Base-by-base conservation (phyloP, 352 stramenopile genomes). In the Hyphochytrium catenoides region DNA sequence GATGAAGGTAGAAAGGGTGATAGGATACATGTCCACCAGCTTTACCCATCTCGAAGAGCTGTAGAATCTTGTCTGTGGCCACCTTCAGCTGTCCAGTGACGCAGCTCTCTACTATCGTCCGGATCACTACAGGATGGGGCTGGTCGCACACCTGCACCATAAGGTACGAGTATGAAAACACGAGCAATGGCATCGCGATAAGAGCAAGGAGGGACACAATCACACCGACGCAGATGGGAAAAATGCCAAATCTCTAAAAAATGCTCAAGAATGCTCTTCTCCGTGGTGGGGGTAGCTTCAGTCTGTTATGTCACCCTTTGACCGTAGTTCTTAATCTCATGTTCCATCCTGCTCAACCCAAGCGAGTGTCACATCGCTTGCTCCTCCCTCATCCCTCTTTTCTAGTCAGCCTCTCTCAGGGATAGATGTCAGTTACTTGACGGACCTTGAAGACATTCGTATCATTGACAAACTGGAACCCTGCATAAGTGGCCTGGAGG, bases 401-500 rank as follows among this genome's bases (percentile, higher is more conserved):
- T n/a, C n/a, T n/a, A n/a, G n/a, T n/a, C n/a, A n/a, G n/a, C n/a
- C n/a, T n/a, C n/a, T n/a, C n/a, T n/a, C n/a, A n/a, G n/a, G n/a
- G n/a, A n/a, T n/a, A n/a, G n/a, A n/a, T n/a, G n/a, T n/a, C n/a
- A n/a, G n/a, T n/a, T n/a, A n/a, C 30, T 1, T 14, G 31, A 36
- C 68, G n/a, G n/a, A n/a, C n/a, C 49, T 90, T 90, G 56, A 94
- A 95, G 4, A 95, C 85, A 44, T 92, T 91, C 20, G 56, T 65
- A 52, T 95, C 73, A 48, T 75, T 91, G n/a, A 98, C 72, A 44
- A 87, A 75, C 24, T 70, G 74, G 47, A 95, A 96, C 11, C 87
- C 86, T 43, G 63, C 84, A 43, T 76, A 52, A 8, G 91, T 96
- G n/a, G 85, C 77, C 61, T 98, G 91, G 6, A 98, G 59, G 56